Evolutionary conservation across 2,329 filamentous ascomycete genomes (phyloP), one percentile per base, ranked within the genome.

Genomic region (Aspergillus transmontanensis): DNA sequence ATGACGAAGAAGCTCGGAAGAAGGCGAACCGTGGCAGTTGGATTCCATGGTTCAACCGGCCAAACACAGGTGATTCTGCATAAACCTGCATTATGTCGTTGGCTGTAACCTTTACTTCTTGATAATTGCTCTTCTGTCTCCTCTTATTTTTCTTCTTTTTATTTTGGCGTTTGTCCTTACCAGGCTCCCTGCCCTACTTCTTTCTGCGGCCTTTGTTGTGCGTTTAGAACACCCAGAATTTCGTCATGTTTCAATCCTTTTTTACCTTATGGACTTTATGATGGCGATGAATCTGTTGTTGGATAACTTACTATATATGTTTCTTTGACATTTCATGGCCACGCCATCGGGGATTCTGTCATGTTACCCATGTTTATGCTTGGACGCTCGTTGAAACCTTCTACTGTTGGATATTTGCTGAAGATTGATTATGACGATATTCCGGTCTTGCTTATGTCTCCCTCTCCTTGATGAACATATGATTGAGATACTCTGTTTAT

Each of bases 21-120:
- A 81, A 78, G 66, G 76, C 78, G 3, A 82, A 82, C 68, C 74
- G 80, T 51, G 76, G 73, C 64, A 82, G 80, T 73, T 82, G 80
- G 80, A 80, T 82, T 60, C 70, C 78, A 12, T 82, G 80, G 80
- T 79, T 82, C 66, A 80, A 79, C 60, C 77, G 78, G 32, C 71
- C 75, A 3, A 73, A 65, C 51, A 62, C 72, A 19, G 48, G 58
- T 10, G 36, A 72, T 62, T 58, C 11, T 62, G 66, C 39, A 58
- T 60, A 55, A 39, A 23, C 21, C 5, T 21, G 14, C 6, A 53
- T 53, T 14, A 54, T 36, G 19, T 23, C n/a, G 48, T 64, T 63
- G 46, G 51, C 45, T 59, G 12, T 28, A 7, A 11, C 46, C 16
- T 30, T 50, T 48, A 50, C 3, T 12, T 56, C 28, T 50, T 53